A percentile compares a stretch with the other conserved stretches of the same genome.
Conservation (phyloP, 179 eudicot species). For the Camellia oleifera region DNA sequence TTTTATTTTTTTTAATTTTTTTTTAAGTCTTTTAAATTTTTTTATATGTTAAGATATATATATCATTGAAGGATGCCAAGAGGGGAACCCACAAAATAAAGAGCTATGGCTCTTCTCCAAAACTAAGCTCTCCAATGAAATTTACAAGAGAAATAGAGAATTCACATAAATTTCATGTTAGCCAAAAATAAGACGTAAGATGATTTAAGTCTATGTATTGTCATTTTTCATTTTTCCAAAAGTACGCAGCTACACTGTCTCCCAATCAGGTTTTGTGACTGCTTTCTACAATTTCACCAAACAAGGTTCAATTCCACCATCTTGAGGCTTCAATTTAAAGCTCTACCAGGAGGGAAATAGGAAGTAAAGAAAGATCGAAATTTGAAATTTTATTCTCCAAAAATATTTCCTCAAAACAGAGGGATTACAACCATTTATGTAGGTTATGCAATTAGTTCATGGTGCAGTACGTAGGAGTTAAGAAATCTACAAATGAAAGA, state of each 20-base stretch:
- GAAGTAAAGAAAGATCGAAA: background rate
- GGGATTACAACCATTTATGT: too few species aligned
- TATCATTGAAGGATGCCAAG: too few species aligned
- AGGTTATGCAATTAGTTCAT: too few species aligned
- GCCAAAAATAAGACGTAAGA: background rate
- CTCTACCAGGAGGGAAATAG: background rate
- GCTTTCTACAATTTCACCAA: background rate
- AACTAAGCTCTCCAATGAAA: background rate
- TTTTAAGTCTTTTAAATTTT: too few species aligned
- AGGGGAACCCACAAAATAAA: background rate
- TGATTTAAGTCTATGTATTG: background rate
- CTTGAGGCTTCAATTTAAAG: background rate
- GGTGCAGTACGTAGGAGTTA: too few species aligned
- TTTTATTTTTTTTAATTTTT: too few species aligned
- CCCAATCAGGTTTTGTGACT: conserved; percentile 1
- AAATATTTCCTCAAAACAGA: too few species aligned
- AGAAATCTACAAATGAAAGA: too few species aligned
- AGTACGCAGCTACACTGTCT: too few species aligned
- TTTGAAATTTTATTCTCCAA: background rate
- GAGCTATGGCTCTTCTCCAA: background rate
- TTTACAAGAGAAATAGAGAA: too few species aligned
- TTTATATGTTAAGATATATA: too few species aligned
- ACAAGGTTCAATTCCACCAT: background rate
- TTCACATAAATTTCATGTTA: too few species aligned
- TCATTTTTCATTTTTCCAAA: background rate